Base-by-base conservation (phyloP, 176 grass and related monocot genomes). In the Carex scoparia region DNA sequence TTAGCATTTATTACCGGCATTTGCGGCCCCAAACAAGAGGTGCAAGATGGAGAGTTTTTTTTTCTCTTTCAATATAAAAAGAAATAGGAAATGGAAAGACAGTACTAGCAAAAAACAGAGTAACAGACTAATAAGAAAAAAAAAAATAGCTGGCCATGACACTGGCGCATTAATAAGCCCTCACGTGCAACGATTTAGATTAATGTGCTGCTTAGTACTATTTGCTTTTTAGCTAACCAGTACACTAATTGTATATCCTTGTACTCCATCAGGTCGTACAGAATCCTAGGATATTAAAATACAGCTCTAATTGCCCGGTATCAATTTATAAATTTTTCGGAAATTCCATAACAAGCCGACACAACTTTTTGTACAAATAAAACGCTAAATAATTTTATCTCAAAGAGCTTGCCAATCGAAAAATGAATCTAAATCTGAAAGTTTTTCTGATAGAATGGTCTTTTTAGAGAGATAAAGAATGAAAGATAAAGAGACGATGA, bases 161-260 rank as follows among this genome's bases (percentile, higher is more conserved):
- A 80, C n/a, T 60, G 58, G 78, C 53, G 31, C 78, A 80, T 80
- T 80, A 80, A 80, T 80, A 32, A 80, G 58, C 55, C 78, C 56
- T 80, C 78, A 80, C 78, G 78, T 80, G 78, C 54, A 80, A 57
- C 42, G 35, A 37, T 80, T 80, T 80, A 42, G 35, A 59, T 59
- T 30, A 32, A 80, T 80, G 30, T 61, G 51, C 58, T 80, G 30
- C 31, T 80, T 61, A 57, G 51, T 37, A 80, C 51, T 80, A 7
- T 59, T 53, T 78, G n/a, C 10, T 35, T 37, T 33, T 59, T 35
- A 80, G 53, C 58, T 38, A 60, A 80, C 3, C 53, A 59, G 28
- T 9, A 11, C 9, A 51, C 11, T 51, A 8, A 80, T 5, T 15
- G 18, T 18, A 69, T 60, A 60, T 70, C 67, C 67, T 38, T 70